Conservation (phyloP, 257 asterid species). For the Solanum chmielewskii region DNA sequence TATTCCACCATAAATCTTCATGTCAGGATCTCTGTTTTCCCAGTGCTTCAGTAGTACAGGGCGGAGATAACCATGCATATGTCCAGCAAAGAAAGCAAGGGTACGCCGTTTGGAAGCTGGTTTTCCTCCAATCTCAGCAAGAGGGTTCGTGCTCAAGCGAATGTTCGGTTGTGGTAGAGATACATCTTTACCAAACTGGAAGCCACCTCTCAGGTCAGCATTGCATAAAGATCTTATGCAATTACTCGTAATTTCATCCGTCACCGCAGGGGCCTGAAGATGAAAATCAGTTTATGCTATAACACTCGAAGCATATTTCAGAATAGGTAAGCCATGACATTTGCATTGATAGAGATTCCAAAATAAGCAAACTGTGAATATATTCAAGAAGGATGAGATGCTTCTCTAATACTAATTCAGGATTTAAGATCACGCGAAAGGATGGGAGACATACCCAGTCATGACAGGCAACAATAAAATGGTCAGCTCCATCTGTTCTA, state of each 20-base stretch:
- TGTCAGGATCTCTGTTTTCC: slow-evolving; percentile 29
- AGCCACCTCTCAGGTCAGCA: slow-evolving; percentile 29
- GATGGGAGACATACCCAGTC: slow-evolving; percentile 36
- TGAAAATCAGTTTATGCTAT: background rate
- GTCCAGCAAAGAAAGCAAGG: slow-evolving; percentile 39
- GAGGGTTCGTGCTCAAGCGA: slow-evolving; percentile 12
- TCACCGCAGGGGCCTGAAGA: slow-evolving; percentile 28
- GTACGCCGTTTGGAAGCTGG: slow-evolving; percentile 6
- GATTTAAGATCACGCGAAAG: background rate
- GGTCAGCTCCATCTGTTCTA: slow-evolving; percentile 47
- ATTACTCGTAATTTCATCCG: slow-evolving; percentile 16
- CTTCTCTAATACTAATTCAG: background rate
- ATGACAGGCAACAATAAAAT: slow-evolving; percentile 58
- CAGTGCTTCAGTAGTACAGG: slow-evolving; percentile 27
- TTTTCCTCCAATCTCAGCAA: slow-evolving; percentile 17
- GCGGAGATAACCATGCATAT: slow-evolving; percentile 32
- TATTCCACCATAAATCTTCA: slow-evolving; percentile 18
- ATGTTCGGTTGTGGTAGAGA: slow-evolving; percentile 30
- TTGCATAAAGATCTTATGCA: slow-evolving; percentile 38
- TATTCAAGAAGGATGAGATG: background rate
- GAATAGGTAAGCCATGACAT: background rate
- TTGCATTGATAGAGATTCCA: background rate
- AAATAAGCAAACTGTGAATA: background rate
- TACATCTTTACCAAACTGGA: slow-evolving; percentile 27
- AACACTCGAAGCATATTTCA: background rate